phyloP scores from a whole-genome alignment of 2,329 filamentous ascomycete genomes.

The Neonectria sp. region DNA sequence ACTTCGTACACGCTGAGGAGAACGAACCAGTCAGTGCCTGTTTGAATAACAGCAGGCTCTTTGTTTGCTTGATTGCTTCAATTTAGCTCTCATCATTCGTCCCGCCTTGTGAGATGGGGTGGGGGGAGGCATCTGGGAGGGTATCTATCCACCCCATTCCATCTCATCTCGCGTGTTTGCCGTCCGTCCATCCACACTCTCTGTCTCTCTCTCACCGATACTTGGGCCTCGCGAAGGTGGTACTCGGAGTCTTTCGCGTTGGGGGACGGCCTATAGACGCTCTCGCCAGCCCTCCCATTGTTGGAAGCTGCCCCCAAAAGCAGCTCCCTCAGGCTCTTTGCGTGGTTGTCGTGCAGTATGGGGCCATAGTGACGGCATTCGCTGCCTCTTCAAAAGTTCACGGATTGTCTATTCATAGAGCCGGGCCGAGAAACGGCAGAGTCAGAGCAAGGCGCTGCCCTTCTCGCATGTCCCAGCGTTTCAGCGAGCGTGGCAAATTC shows the following conservation, averaged over 20 bases:
- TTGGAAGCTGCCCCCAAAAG: too few species aligned
- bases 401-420: conserved; percentile 17
- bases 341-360: conserved; percentile 9
- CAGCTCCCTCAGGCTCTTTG: conserved; percentile 5
- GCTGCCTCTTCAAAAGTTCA: conserved; percentile 23
- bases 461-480: conserved; percentile 2
- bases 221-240: conserved; percentile 8
- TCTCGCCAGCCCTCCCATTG: conserved; percentile 13
- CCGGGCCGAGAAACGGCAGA: conserved; percentile 11
- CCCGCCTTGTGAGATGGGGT: neutral
- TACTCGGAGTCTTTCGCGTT: conserved; percentile 7
- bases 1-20: neutral
- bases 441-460: neutral
- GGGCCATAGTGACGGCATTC: conserved; percentile 29
- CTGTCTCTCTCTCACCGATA: conserved; percentile 21
- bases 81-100: conserved; percentile 13
- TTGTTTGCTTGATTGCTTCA: neutral
- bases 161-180: conserved; percentile 8
- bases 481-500: conserved; percentile 23
- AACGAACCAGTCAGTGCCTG: conserved; percentile 10
- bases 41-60: conserved; percentile 1
- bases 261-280: conserved; percentile 13
- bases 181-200: neutral
- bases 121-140: conserved; percentile 3
- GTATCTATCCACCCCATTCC: conserved; percentile 12